phyloP scores from a whole-genome alignment of 306 rosid genomes.

The Prunus persica region DNA sequence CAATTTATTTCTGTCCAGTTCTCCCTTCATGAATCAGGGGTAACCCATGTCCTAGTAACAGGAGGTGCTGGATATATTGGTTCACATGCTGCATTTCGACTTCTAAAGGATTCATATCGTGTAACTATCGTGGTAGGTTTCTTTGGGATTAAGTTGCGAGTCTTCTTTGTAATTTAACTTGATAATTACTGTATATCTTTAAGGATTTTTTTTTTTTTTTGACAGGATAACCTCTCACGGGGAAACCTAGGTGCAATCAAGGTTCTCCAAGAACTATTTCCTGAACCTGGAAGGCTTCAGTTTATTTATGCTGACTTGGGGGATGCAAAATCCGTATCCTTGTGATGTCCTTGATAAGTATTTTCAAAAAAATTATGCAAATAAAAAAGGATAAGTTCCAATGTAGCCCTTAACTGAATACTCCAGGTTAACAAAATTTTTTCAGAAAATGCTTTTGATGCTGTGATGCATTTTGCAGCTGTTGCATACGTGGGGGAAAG shows the following conservation, averaged over 20 bases:
- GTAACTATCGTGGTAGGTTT: conserved; percentile 90
- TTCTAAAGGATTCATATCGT: conserved; percentile 70
- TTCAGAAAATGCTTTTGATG: conserved; percentile 89
- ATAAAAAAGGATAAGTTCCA: background rate
- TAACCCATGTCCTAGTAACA: conserved; percentile 86
- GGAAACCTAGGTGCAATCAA: conserved; percentile 91
- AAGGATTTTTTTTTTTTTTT: background rate
- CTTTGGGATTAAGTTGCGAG: background rate
- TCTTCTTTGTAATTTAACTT: background rate
- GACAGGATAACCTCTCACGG: conserved; percentile 84
- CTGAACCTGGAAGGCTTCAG: conserved; percentile 92
- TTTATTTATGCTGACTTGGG: conserved; percentile 94
- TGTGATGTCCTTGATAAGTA: conserved; percentile 16
- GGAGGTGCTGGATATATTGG: conserved; percentile 98
- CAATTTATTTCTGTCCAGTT: conserved; percentile 51
- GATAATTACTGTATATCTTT: background rate
- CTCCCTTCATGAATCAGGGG: conserved; percentile 63
- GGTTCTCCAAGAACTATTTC: conserved; percentile 80
- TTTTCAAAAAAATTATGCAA: conserved; percentile 3
- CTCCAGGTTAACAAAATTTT: conserved; percentile 86
- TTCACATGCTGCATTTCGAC: conserved; percentile 85
- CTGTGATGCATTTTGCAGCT: conserved; percentile 99
- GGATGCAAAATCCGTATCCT: conserved; percentile 80
- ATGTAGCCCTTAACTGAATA: conserved; percentile 53
- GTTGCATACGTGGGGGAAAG: conserved; percentile 99